Evolutionary conservation across 305 asterid genomes (phyloP).

Genomic region (Fraxinus floribunda): DNA sequence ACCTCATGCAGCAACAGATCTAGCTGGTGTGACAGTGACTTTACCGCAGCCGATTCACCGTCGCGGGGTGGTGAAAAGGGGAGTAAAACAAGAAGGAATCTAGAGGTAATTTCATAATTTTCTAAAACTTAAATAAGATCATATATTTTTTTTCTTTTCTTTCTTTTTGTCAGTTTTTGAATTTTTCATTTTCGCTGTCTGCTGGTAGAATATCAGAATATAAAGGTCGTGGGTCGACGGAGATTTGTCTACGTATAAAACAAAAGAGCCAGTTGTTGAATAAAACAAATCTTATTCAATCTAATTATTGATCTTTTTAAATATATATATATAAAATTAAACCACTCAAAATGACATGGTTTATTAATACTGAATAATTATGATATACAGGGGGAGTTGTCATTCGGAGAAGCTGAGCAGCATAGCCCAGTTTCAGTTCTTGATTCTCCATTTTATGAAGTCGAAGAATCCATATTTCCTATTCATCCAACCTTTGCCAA

Average conservation of each 20-base stretch:
- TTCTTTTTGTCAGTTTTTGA: constrained; percentile 8
- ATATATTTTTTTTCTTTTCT: background rate
- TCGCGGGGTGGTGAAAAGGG: constrained; percentile 43
- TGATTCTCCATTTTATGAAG: constrained; percentile 58
- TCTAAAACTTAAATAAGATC: background rate
- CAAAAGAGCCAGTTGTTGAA: background rate
- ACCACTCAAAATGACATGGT: background rate
- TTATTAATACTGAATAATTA: background rate
- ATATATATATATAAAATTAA: too few species aligned
- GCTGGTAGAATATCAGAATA: constrained; percentile 13
- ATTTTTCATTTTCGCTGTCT: constrained; percentile 3
- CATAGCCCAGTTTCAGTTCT: constrained; percentile 80
- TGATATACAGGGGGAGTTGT: constrained; percentile 39
- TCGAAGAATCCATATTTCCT: constrained; percentile 31
- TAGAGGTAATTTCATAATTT: constrained; percentile 34
- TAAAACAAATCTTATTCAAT: background rate
- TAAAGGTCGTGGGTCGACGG: background rate
- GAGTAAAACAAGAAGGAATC: constrained; percentile 31
- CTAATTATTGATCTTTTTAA: background rate
- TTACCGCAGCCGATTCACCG: constrained; percentile 48
- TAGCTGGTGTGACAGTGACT: constrained; percentile 68
- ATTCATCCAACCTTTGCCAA: constrained; percentile 32
- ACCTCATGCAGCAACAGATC: constrained; percentile 43
- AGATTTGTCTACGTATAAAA: background rate
- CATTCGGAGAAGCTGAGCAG: constrained; percentile 55